A percentile compares a stretch with the other conserved stretches of the same genome.
Conservation (phyloP, 768 basidiomycete species). For the Cyclocybe cylindracea region DNA sequence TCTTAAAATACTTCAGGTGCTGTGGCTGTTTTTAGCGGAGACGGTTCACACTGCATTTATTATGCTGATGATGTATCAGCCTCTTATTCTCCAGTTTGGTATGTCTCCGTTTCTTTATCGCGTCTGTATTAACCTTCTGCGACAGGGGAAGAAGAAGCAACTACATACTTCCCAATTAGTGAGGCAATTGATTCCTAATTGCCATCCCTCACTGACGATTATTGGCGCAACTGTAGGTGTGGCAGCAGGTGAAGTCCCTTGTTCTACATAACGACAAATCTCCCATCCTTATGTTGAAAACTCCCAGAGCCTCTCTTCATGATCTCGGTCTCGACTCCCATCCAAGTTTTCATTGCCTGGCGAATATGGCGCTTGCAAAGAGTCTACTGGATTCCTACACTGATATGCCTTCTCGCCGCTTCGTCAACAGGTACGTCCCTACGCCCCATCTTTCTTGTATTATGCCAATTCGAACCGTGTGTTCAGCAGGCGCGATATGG, state of each 20-base stretch:
- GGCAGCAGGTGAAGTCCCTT: no score
- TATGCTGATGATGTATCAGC: constrained; percentile 23
- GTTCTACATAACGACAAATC: not conserved
- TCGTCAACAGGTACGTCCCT: constrained; percentile 12
- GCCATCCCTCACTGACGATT: not conserved
- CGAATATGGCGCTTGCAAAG: constrained; percentile 17
- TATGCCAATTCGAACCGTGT: constrained; percentile 1
- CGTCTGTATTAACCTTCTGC: not conserved
- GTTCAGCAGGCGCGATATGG: no score
- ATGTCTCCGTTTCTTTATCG: not conserved
- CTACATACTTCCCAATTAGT: no score
- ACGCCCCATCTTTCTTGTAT: not conserved
- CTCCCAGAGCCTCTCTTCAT: constrained; percentile 6
- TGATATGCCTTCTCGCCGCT: constrained; percentile 13
- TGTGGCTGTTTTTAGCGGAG: constrained; percentile 25
- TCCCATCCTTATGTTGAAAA: not conserved
- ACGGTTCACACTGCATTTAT: constrained; percentile 19
- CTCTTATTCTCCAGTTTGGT: constrained; percentile 22
- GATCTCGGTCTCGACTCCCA: constrained; percentile 18
- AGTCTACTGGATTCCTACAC: constrained; percentile 13
- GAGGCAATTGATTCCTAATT: no score
- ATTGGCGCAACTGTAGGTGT: no score
- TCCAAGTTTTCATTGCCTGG: constrained; percentile 24
- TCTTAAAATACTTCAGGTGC: constrained; percentile 14
- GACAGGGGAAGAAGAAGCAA: constrained; percentile 11